Evolutionary conservation across 345 rosid genomes (phyloP), one percentile per base, ranked within the genome.

Genomic region (Eucalyptus curtisii): DNA sequence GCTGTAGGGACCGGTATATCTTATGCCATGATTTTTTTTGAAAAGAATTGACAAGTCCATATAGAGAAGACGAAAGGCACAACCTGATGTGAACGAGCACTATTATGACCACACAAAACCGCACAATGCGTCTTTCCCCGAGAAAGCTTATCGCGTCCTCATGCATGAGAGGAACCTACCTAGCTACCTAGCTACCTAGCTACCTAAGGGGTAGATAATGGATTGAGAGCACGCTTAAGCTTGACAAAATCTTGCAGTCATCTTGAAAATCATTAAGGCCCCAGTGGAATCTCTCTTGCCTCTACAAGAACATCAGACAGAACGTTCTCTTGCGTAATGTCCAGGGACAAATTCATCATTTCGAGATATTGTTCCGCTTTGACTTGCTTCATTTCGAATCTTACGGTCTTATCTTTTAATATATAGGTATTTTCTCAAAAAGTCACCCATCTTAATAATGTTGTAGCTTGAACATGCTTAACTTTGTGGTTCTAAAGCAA

Each of bases 361-460:
- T 55, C 2, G 30, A 55, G 30, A 24, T 24, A 55, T 10, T 55
- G 13, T 55, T 55, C 24, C 30, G 1, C 30, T 55, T 55, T 55
- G 6, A 24, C 13, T 55, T 24, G 30, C 24, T 24, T 24, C 30
- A 24, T 24, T 24, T 22, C 1, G 30, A 24, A 24, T 22, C 61
- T 55, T 24, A 55, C 1, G 1, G 0, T 55, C 22, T 55, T 55
- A 12, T 55, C 61, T 55, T 55, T 55, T 4, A 24, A 24, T 0
- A 4, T 24, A 55, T 55, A 55, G 1, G 61, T 55, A 24, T 22
- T 24, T 55, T 55, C 61, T 55, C 61, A 4, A 55, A 55, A 55
- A 10, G 13, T 55, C 1, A 2, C 6, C 1, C 61, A 55, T 22
- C 11, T 24, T 24, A 10, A 2, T 55, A 55, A 2, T 24, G 13